Percentiles rank a stretch among this genome's conserved stretches.
These are phyloP conservation scores for Phellopilus nigrolimitatus DNA, from an alignment of 1,284 basidiomycete species.

Conservation along the genomic window DNA sequence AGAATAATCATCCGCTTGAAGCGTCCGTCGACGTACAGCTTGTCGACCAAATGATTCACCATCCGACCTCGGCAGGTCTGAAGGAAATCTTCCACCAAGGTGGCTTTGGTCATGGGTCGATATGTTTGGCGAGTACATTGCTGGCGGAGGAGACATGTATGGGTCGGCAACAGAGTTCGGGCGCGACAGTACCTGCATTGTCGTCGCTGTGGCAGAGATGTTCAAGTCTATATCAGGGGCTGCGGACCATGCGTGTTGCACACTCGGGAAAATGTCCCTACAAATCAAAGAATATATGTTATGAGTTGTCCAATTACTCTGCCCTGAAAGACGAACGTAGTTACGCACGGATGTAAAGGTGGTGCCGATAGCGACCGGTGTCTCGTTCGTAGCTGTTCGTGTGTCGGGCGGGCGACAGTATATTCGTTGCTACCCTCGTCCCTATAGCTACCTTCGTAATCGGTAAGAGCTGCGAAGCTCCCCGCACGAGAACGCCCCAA, in stretches of 20 bases:
- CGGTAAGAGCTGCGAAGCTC: conserved; percentile 6
- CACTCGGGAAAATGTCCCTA: conserved; percentile 5
- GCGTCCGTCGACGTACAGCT: neutral
- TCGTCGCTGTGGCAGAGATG: neutral
- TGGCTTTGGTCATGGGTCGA: neutral
- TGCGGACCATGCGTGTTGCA: conserved; percentile 3
- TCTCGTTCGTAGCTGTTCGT: conserved; percentile 19
- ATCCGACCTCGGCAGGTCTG: neutral
- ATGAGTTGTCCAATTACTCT: neutral
- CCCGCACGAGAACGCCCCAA: conserved; percentile 11
- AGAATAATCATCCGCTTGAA: neutral
- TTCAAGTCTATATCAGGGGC: conserved; percentile 3
- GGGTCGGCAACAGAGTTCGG: neutral
- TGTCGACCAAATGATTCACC: neutral
- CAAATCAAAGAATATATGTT: conserved; percentile 1
- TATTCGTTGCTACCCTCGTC: conserved; percentile 12
- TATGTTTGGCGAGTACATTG: neutral
- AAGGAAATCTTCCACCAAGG: neutral
- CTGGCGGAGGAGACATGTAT: neutral
- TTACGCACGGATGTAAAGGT: conserved; percentile 17
- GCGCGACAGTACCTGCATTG: neutral
- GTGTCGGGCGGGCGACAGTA: conserved; percentile 12
- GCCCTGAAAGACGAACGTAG: neutral
- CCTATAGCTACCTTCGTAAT: conserved; percentile 16
- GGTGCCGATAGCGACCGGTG: conserved; percentile 20